Base-by-base conservation (phyloP, 768 basidiomycete species). In the Mycena vitilis region DNA sequence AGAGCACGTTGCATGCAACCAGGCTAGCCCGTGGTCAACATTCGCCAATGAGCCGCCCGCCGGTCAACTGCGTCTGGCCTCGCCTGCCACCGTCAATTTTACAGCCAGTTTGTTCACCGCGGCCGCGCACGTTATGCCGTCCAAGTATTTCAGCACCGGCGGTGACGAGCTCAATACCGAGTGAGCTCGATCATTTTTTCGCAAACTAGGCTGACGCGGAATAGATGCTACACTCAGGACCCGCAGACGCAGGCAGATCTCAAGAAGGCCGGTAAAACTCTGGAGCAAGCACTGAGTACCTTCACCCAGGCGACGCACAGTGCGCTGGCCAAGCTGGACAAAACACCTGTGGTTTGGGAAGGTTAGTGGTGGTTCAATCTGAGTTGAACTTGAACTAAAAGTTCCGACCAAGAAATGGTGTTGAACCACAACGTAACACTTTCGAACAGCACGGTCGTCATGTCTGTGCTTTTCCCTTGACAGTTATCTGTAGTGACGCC, bases 291-390 rank as follows among this genome's bases (percentile, higher is more conserved):
- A 0, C 78, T 96, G 45, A 83, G 87, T 71, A 72, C 75, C 2
- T 95, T 95, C 73, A 88, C 87, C 0, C 76, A 85, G 60, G 82
- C 81, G 0, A 89, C 88, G 1, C 94, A 95, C 75, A 76, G 73
- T 0, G 85, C 86, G 4, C 78, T 95, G 54, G 80, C 77, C 10
- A 78, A 78, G 0, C 73, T 84, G 1, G 90, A 89, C 0, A 95
- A 95, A 79, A 91, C 86, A 0, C 90, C 93, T 1, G 88, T 95
- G 38, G 93, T 95, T 8, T 95, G 93, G 91, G 90, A 95, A 81
- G 89, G 89, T 88, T 30, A 10, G 45, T 34, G 40, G 15, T 34
- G 34, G 25, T 34, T 40, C 23, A 51, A 42, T 34, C 7, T 2
- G 8, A 44, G 34, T 82, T n/a, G 37, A 73, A 22, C 78, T 77